Percentiles rank a stretch among this genome's conserved stretches.
These are phyloP conservation scores for Pythium scleroteichum DNA, from an alignment of 352 stramenopile genomes.

Conservation along the genomic window DNA sequence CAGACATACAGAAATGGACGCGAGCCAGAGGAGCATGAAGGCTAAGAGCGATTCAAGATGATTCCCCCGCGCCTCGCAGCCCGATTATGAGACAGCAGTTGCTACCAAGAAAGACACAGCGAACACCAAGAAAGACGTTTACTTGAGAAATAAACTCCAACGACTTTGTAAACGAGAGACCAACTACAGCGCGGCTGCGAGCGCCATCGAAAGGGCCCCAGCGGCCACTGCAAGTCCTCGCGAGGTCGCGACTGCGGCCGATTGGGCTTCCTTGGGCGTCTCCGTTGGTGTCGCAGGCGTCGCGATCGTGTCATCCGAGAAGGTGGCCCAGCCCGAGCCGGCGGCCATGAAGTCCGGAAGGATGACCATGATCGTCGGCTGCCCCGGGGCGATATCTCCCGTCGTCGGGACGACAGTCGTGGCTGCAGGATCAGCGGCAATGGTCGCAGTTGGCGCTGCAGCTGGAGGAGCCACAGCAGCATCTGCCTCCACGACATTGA, in stretches of 20 bases:
- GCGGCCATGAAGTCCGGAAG: constrained; percentile 52
- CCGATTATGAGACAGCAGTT: too few species aligned
- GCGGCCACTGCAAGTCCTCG: not conserved
- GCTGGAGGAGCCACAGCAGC: not conserved
- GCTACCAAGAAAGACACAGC: too few species aligned
- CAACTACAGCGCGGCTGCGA: not conserved
- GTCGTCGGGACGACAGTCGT: not conserved
- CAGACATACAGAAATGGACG: too few species aligned
- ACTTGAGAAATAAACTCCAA: too few species aligned
- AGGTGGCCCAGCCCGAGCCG: constrained; percentile 34
- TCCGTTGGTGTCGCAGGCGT: not conserved
- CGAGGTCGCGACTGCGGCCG: not conserved
- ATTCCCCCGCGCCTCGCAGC: too few species aligned
- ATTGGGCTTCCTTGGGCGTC: not conserved
- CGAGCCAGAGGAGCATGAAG: too few species aligned
- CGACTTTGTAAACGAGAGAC: not conserved
- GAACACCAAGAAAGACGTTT: too few species aligned
- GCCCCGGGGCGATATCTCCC: constrained; percentile 1
- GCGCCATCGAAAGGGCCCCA: not conserved
- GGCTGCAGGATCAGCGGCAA: not conserved
- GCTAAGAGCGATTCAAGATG: too few species aligned
- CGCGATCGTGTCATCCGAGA: not conserved
- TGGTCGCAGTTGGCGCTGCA: not conserved
- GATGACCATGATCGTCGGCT: constrained; percentile 60
- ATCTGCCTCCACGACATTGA: not conserved